Conservation (phyloP, 2,329 filamentous ascomycete species). For the Trichophyton verrucosum region DNA sequence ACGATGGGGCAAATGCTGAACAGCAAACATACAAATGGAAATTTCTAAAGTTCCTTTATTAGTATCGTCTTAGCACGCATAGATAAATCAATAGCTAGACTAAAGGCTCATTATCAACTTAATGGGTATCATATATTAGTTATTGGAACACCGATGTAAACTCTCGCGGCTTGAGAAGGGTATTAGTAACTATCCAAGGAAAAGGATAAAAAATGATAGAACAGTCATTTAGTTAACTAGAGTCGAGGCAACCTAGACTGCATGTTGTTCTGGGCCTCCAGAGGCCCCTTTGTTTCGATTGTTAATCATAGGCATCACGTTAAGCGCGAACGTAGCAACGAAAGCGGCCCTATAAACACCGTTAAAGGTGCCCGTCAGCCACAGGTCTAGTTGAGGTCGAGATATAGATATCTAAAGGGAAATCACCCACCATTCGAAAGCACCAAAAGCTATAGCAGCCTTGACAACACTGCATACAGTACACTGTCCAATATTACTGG, state of each 20-base stretch:
- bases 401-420: background rate
- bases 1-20: background rate
- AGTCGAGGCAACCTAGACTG: background rate
- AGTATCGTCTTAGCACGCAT: background rate
- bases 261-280: conserved; percentile 1
- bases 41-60: background rate
- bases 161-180: too few relatives aligned
- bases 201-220: background rate
- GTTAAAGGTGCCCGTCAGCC: too few relatives aligned
- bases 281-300: conserved; percentile 5
- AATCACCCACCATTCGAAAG: conserved; percentile 36
- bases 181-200: background rate
- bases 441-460: conserved; percentile 37
- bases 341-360: conserved; percentile 30
- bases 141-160: background rate
- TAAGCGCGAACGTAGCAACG: conserved; percentile 9
- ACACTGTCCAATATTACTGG: conserved; percentile 46
- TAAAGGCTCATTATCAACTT: background rate
- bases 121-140: background rate
- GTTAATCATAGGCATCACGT: conserved; percentile 9
- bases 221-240: background rate
- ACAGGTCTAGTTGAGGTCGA: too few relatives aligned
- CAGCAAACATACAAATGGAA: background rate
- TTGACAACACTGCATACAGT: conserved; percentile 49
- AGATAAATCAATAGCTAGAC: background rate